Base-by-base conservation (phyloP, 441 rosid species). In the Erodium trifolium region DNA sequence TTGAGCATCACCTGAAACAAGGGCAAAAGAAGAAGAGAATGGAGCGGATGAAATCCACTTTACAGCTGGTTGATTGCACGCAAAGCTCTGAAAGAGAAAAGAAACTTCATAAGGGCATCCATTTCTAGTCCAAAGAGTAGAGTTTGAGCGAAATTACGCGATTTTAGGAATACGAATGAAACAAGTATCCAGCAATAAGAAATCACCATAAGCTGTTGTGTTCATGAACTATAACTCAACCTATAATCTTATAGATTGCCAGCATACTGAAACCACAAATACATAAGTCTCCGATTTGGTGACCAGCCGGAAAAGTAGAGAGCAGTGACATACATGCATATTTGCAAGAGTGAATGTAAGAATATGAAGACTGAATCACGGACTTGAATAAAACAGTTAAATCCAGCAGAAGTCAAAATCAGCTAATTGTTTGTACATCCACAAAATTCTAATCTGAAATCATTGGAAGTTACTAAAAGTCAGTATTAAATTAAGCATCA, bases 151-250 rank as follows among this genome's bases (percentile, higher is more conserved):
- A 23, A 23, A 23, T 23, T 23, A 23, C 2, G 27, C 2, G 37
- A 34, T 34, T 34, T 34, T 3, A 34, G 37, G 37, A 34, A 34
- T 34, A 0, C 37, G 5, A 34, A 34, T 34, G 37, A 34, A 5
- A 34, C 37, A 34, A 34, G 37, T 34, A 34, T 34, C 37, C 1
- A 34, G 37, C 37, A 34, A 34, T 34, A 34, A 34, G 69, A 83
- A 70, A 74, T 82, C 82, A 70, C 13, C 78, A 78, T 73, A 80
- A 72, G 75, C 65, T n/a, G 71, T 65, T 57, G 82, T 69, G 82
- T 72, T 86, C 96, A 17, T 79, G 63, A 71, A 67, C 73, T 71
- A 65, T 70, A 63, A 29, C 59, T 31, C 27, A 66, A 60, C 60
- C 47, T 62, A 63, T 12, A 8, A 55, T 35, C 70, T 73, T 66